phyloP scores from a whole-genome alignment of 352 stramenopile genomes.

The Globisporangium perplexum region DNA sequence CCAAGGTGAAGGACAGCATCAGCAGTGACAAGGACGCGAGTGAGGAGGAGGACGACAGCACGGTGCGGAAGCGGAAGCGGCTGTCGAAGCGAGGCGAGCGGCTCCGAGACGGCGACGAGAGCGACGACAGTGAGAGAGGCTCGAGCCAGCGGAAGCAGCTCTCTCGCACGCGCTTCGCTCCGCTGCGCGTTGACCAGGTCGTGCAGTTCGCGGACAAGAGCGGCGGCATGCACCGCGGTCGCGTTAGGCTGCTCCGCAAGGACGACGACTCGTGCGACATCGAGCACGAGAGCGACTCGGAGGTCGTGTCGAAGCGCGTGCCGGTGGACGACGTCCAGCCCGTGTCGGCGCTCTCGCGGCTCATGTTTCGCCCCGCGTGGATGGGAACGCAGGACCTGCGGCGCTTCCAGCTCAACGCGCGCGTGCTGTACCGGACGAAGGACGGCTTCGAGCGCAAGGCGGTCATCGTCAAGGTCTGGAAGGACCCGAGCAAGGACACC shows the following conservation, averaged over 20 bases:
- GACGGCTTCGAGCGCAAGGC: constrained; percentile 43
- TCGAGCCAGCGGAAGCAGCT: not conserved
- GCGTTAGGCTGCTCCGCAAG: constrained; percentile 35
- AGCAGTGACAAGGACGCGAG: constrained; percentile 6
- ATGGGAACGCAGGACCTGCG: constrained; percentile 5
- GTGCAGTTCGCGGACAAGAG: constrained; percentile 51
- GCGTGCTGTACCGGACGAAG: constrained; percentile 48
- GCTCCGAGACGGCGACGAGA: constrained; percentile 11
- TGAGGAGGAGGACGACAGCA: constrained; percentile 16
- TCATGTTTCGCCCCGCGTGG: constrained; percentile 15
- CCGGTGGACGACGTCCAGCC: constrained; percentile 22
- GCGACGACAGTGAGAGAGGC: constrained; percentile 6
- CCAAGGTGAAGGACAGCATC: constrained; percentile 1
- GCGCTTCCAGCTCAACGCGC: constrained; percentile 38
- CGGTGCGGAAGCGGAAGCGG: constrained; percentile 20
- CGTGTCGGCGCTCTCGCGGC: constrained; percentile 23
- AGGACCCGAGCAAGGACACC: constrained; percentile 8
- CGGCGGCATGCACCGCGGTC: constrained; percentile 34
- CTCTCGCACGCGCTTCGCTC: constrained; percentile 14
- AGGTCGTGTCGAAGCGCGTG: constrained; percentile 42
- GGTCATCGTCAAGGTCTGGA: constrained; percentile 49
- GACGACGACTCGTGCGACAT: constrained; percentile 47
- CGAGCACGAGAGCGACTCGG: constrained; percentile 51
- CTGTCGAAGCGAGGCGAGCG: constrained; percentile 11
- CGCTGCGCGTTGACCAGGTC: constrained; percentile 36